Base-by-base conservation (phyloP, 2,329 filamentous ascomycete species). In the Hypomyces rosellus region DNA sequence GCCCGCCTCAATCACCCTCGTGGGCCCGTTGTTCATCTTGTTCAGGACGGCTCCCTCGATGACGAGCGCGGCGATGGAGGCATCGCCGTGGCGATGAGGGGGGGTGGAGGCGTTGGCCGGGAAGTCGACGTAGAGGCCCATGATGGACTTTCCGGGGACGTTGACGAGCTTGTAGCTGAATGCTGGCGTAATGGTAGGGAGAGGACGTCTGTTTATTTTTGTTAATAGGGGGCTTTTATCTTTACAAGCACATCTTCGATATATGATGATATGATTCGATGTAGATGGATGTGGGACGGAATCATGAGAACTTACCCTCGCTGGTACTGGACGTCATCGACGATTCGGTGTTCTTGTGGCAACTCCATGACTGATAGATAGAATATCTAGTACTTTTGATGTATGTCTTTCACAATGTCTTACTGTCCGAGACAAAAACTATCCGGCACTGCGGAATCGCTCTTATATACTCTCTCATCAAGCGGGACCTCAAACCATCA, bases 11-110 rank as follows among this genome's bases (percentile, higher is more conserved):
- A 57, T 57, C 8, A 61, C 54, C 16, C 48, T 42, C 3, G 58
- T 53, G 5, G 55, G 54, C 14, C 50, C 51, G 39, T 55, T 46
- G 38, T 59, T 58, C 59, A 61, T 61, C 50, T 59, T 56, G 57
- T 59, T 61, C 16, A 60, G 51, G 11, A 61, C 38, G 8, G 49
- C 43, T 25, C 59, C 59, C 20, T 56, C 45, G 40, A 58, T 47
- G n/a, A 57, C 53, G 15, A 45, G 44, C 5, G 49, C 59, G 5
- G 49, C 45, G 34, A 59, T 49, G 7, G 57, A 49, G 13, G 59
- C 59, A 15, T 55, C 57, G 12, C 49, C 57, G 46, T 61, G 59
- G 5, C 43, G 51, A 48, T 60, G 59, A 6, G 57, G 57, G 1
- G 59, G 57, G 8, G 58, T 61, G 1, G 53, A 54, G 0, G 50